A percentile compares a stretch with the other conserved stretches of the same genome.
phyloP scores from a whole-genome alignment of 495 filamentous ascomycete genomes.

The Paragyromitra xinjiangensis region DNA sequence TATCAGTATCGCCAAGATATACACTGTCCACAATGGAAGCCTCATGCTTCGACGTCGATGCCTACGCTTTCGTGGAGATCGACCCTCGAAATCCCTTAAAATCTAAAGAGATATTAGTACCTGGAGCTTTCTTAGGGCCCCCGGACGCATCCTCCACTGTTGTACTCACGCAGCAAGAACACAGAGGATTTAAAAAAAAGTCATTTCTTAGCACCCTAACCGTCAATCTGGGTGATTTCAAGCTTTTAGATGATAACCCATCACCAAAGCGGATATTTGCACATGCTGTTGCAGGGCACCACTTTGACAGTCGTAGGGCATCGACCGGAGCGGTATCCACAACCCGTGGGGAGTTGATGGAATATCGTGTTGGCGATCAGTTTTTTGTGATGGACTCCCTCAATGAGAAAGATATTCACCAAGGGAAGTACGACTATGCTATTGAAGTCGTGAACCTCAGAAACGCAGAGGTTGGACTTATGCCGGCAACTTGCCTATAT shows the following conservation, averaged over 20 bases:
- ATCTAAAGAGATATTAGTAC: conserved; percentile 20
- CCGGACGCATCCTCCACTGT: conserved; percentile 2
- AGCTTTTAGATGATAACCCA: neutral
- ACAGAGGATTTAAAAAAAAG: neutral
- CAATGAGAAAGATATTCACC: neutral
- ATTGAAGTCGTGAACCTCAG: neutral
- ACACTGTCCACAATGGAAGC: conserved; percentile 15
- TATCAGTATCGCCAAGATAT: neutral
- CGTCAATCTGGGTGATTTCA: conserved; percentile 4
- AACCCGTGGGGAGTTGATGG: neutral
- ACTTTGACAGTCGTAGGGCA: neutral
- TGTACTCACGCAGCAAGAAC: conserved; percentile 1
- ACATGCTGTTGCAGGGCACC: conserved; percentile 13
- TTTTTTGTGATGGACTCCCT: conserved; percentile 20
- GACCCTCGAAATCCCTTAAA: neutral
- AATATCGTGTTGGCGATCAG: neutral
- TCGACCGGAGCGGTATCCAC: neutral
- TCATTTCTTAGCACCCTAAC: conserved; percentile 1
- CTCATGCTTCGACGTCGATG: conserved; percentile 20
- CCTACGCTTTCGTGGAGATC: conserved; percentile 24
- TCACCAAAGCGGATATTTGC: conserved; percentile 8
- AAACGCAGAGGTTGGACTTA: neutral
- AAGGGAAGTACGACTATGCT: neutral
- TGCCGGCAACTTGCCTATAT: conserved; percentile 1
- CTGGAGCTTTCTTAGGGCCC: neutral